Evolutionary conservation across 306 rosid genomes (phyloP), one percentile per base, ranked within the genome.

Genomic region (Vicia faba): DNA sequence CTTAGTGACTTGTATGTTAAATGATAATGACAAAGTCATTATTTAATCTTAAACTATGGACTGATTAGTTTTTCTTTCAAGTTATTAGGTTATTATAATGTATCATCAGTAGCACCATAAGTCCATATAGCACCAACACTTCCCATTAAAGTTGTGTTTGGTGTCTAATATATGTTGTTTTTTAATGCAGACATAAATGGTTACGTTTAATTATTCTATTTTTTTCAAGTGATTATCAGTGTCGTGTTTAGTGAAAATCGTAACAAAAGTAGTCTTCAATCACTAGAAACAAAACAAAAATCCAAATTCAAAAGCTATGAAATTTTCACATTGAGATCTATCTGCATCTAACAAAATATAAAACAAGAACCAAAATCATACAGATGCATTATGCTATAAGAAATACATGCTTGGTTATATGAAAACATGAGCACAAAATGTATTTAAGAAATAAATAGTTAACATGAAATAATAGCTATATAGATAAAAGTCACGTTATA

Each of bases 41-140:
- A 51, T 81, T 68, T 53, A 35, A 39, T 15, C 54, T 50, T 51
- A 19, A 39, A 35, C 45, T 71, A 70, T 33, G 71, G 46, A 53
- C 65, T n/a, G 59, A 64, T 72, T 80, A 53, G 62, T 40, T 62
- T 68, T 67, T 72, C 71, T 68, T 67, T 72, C 75, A 70, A 48
- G 67, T 4, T 69, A 75, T 4, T 69, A 79, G 73, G 78, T 44
- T 53, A 16, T 58, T 59, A 61, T 74, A 63, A 63, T 73, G 68
- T 35, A 31, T 12, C 65, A 54, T 18, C 33, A 51, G 79, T 78
- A 61, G 53, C 6, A 61, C 51, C 29, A 26, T 50, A 59, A 53
- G 78, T 49, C 55, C 4, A 51, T 51, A n/a, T 11, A 20, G 31
- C 31, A 45, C 51, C 51, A 5, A 45, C 20, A 45, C 8, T 40